Evolutionary conservation across 2,329 filamentous ascomycete genomes (phyloP), one percentile per base, ranked within the genome.

Genomic region (Fusarium xyrophilum): DNA sequence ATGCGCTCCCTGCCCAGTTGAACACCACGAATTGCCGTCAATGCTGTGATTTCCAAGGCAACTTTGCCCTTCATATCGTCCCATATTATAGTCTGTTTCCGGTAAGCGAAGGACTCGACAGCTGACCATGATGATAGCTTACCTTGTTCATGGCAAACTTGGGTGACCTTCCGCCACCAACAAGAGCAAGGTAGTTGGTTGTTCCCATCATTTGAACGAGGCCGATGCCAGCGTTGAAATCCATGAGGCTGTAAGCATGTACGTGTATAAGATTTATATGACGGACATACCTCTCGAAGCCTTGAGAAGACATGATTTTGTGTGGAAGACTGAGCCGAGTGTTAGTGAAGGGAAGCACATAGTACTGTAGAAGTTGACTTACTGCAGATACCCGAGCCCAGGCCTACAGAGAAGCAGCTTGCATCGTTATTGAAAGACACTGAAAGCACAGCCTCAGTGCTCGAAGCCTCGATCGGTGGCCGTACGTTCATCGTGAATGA

Each of bases 61-160:
- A 83, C 79, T 69, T 90, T 91, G 65, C 91, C 88, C 70, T 91
- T 92, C 64, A 88, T 85, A 74, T 97, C 93, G 78, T 99, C 94
- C 94, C 94, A 98, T 73, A 98, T 92, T 69, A 96, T 89, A 50
- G 94, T 86, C 88, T 90, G 60, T 27, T 70, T 7, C n/a, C 23
- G 32, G 36, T 57, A 19, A 74, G 63, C 30, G 8, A 27, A n/a
- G 35, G 5, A 33, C 12, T 15, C 10, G 46, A 10, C 28, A n/a
- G 14, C 12, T 15, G 36, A 9, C 17, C 7, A 13, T 15, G 27
- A 13, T 15, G 27, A 28, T 32, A 14, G 55, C 73, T 12, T 73
- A 89, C 92, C 84, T 96, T 97, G 80, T 94, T 96, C 76, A 91
- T 91, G 17, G 93, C 89, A 73, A 93, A 96, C 75, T 95, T 95